These are phyloP conservation scores for Ascochyta viciae-villosae DNA, from an alignment of 2,329 filamentous ascomycete species.

Conservation along the genomic window DNA sequence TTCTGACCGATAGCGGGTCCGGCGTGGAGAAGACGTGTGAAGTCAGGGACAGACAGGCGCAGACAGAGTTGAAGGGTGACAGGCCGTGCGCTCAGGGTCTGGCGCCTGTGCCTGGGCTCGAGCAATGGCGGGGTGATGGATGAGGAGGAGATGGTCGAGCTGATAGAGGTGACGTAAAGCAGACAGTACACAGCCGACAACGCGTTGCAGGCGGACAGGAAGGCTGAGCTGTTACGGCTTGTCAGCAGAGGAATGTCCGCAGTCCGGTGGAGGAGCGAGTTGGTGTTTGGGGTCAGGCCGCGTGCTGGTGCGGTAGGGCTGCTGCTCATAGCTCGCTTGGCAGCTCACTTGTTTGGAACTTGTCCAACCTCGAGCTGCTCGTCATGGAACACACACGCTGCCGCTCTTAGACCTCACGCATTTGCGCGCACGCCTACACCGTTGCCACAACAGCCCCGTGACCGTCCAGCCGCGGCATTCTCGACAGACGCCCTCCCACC, in stretches of 20 bases:
- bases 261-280: neutral
- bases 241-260: constrained; percentile 5
- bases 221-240: constrained; percentile 2
- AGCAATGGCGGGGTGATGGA: constrained; percentile 9
- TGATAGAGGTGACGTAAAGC: constrained; percentile 3
- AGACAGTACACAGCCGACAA: constrained; percentile 15
- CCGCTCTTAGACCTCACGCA: neutral
- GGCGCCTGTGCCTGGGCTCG: neutral
- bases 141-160: neutral
- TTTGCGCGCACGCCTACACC: neutral
- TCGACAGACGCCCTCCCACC: constrained; percentile 6
- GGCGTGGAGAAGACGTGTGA: neutral
- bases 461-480: neutral
- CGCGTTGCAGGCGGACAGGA: constrained; percentile 4
- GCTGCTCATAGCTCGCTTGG: constrained; percentile 5
- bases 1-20: neutral
- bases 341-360: constrained; percentile 13
- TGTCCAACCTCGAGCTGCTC: constrained; percentile 10
- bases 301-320: constrained; percentile 8
- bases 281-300: constrained; percentile 7
- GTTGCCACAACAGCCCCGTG: neutral
- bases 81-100: constrained; percentile 13
- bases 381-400: constrained; percentile 9
- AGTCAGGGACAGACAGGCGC: neutral
- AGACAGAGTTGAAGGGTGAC: neutral